Evolutionary conservation across 768 basidiomycete genomes (phyloP), one percentile per base, ranked within the genome.

Genomic region (Suillus americanus): DNA sequence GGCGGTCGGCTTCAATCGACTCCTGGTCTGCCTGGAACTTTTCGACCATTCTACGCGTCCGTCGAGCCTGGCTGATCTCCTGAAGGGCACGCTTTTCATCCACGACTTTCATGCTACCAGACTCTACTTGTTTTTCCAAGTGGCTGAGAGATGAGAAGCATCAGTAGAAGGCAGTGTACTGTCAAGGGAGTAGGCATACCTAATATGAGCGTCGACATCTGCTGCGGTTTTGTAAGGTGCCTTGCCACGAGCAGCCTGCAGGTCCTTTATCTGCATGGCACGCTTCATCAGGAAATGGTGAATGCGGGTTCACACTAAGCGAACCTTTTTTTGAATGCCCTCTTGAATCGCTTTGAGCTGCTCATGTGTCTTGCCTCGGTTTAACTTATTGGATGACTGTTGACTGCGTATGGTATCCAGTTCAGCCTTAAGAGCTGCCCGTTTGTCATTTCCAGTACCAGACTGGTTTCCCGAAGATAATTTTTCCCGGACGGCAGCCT

Each of bases 41-140:
- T 76, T 99, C 95, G 64, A 99, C 88, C 14, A 80, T 79, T 73
- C 84, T 89, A 60, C 94, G 89, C 64, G 78, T 83, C 50, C 94
- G 90, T 72, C 86, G 92, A 66, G 82, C 79, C 51, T 84, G 82
- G 66, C 83, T 86, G 66, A 99, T 97, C 70, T 99, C 97, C 68
- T 86, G 85, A n/a, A 99, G 83, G 5, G 95, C 92, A 60, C 94
- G 89, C 79, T 97, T 98, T 79, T 99, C 97, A 63, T 97, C 96
- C 33, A 89, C 95, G 64, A 99, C 83, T 74, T 94, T 97, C 84
- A 99, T 83, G 64, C 71, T 86, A 30, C 97, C 97, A 5, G 93
- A 93, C 73, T 99, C 97, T 61, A 99, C 89, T 74, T 95, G 92
- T 72, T 86, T 90, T 59, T 99, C 93, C 65, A 97, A 81, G 66